Evolutionary conservation across 768 basidiomycete genomes (phyloP).

Genomic region (Pleurotus cornucopiae): DNA sequence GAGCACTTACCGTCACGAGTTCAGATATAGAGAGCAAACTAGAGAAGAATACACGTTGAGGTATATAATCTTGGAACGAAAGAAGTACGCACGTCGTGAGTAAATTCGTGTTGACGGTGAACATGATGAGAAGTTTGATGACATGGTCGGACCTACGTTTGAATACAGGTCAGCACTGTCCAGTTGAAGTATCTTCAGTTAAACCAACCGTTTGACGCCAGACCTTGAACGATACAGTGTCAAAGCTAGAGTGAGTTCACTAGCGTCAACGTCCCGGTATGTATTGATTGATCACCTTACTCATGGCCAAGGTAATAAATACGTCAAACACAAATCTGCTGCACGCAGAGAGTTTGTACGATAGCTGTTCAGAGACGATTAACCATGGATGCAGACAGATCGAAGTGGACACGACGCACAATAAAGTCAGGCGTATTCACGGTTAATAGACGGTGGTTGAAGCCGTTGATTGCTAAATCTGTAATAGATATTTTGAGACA

Average conservation of each 20-base stretch:
- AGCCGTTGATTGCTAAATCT: too few relatives aligned
- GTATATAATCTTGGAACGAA: not conserved
- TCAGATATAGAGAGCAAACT: constrained; percentile 1
- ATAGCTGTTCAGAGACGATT: not conserved
- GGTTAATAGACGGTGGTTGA: not conserved
- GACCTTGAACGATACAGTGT: constrained; percentile 1
- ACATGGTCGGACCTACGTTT: too few relatives aligned
- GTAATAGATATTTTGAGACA: too few relatives aligned
- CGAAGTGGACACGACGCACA: not conserved
- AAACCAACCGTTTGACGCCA: not conserved
- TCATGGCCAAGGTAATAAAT: not conserved
- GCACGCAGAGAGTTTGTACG: not conserved
- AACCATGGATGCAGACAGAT: not conserved
- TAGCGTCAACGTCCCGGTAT: not conserved
- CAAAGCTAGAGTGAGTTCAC: not conserved
- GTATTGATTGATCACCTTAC: not conserved
- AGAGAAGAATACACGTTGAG: not conserved
- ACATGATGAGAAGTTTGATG: too few relatives aligned
- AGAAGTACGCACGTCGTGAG: not conserved
- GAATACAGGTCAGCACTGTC: not conserved
- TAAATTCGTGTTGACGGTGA: not conserved
- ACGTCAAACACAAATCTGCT: not conserved
- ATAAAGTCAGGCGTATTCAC: not conserved
- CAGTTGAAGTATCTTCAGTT: not conserved
- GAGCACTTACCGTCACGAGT: not conserved